Base-by-base conservation (phyloP, 2,329 filamentous ascomycete genomes). In the Hypoxylon rubiginosum region DNA sequence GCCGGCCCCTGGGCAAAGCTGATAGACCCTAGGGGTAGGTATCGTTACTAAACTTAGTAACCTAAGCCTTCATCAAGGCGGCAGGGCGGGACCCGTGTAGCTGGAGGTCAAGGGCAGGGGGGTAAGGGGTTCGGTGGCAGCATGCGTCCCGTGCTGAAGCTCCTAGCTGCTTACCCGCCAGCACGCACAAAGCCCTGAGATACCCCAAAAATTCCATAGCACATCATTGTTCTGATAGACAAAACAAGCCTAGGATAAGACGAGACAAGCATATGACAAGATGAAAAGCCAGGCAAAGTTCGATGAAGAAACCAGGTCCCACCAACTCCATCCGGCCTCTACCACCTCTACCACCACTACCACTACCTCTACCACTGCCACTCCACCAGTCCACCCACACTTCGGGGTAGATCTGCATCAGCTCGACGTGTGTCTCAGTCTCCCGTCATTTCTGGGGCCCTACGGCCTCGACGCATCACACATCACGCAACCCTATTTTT, bases 91-190 rank as follows among this genome's bases (percentile, higher is more conserved):
- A 26, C 15, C 45, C 46, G 59, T 52, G 30, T 55, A 41, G 39
- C 36, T 39, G 34, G 43, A 50, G 54, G 51, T 55, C 11, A 39
- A 24, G 32, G 41, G 34, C 21, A 24, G 21, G 21, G 21, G 21
- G 21, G 2, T 24, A 39, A 24, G 32, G 41, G 41, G 28, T 43
- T 39, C 26, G 28, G 65, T 32, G 57, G 53, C 71, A 67, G 56
- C 46, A 64, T 71, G 73, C 60, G 74, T 69, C 55, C 74, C 70
- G 73, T 73, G 72, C 75, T 70, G 65, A 73, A 73, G 71, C 71
- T 75, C 69, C 65, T 62, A 39, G 34, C 10, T 34, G 13, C 61
- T 52, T 36, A 56, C 60, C 48, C 28, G 28, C 28, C 24, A 6
- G 28, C 41, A 59, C 58, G 41, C 57, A 66, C 48, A 50, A 63